A percentile compares a stretch with the other conserved stretches of the same genome.
These are phyloP conservation scores for Lotus japonicus DNA, from an alignment of 306 rosid species.

Conservation along the genomic window DNA sequence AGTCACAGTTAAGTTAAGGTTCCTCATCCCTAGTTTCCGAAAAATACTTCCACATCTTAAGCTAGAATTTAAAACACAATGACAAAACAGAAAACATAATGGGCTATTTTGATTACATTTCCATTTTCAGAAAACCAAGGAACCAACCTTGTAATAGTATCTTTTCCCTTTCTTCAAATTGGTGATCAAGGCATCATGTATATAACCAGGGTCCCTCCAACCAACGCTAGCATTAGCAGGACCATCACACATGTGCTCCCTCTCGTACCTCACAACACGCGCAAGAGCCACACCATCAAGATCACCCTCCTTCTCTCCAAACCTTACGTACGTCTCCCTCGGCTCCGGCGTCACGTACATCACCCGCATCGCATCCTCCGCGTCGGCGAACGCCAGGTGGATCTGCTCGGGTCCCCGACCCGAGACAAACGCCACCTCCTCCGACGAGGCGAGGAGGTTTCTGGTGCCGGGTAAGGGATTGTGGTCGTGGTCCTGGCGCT, in stretches of 20 bases:
- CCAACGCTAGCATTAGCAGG: slow-evolving; percentile 69
- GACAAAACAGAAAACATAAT: too few species aligned
- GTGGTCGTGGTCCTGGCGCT: slow-evolving; percentile 58
- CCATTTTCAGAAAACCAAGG: slow-evolving; percentile 24
- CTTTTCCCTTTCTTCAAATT: slow-evolving; percentile 51
- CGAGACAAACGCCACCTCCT: slow-evolving; percentile 33
- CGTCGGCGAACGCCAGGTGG: slow-evolving; percentile 61
- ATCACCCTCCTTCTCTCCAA: slow-evolving; percentile 37
- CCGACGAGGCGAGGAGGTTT: slow-evolving; percentile 44
- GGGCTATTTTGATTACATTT: too few species aligned
- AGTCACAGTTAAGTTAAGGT: too few species aligned
- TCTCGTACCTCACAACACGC: slow-evolving; percentile 60
- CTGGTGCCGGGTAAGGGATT: slow-evolving; percentile 63
- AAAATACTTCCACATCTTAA: too few species aligned
- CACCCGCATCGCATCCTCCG: slow-evolving; percentile 65
- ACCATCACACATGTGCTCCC: slow-evolving; percentile 72
- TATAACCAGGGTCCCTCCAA: slow-evolving; percentile 92
- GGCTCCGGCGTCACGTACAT: slow-evolving; percentile 55
- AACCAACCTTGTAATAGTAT: slow-evolving; percentile 64
- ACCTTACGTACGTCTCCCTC: slow-evolving; percentile 38
- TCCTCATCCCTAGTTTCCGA: too few species aligned
- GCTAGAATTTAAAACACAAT: too few species aligned
- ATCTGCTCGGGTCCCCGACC: slow-evolving; percentile 69
- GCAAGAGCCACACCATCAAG: slow-evolving; percentile 39
- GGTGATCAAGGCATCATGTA: slow-evolving; percentile 66